Conservation (phyloP, 2,329 filamentous ascomycete genomes). For the Penicillium sp. region DNA sequence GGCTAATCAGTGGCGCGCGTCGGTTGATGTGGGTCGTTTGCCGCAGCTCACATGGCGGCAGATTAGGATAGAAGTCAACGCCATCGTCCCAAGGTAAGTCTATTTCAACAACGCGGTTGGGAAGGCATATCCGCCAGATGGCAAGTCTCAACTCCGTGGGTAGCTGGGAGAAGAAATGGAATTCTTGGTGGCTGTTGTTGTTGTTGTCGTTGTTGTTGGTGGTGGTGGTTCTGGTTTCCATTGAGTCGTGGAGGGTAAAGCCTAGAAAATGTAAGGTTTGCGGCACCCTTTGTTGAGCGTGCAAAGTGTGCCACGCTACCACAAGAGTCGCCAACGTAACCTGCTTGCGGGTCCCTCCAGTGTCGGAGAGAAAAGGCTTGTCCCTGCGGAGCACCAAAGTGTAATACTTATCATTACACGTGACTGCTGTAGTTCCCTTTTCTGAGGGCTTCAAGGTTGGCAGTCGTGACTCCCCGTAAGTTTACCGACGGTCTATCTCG, state of each 20-base stretch:
- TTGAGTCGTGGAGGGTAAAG: background rate
- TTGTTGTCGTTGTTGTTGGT: no score
- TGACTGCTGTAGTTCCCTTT: no score
- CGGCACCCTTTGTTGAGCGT: no score
- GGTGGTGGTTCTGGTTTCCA: background rate
- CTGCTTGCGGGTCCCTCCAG: no score
- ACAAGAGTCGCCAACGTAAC: no score
- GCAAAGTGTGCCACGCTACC: no score
- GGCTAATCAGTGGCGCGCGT: background rate
- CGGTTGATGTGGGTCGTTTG: background rate
- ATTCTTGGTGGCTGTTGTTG: background rate
- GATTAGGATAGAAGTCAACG: background rate
- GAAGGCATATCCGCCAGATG: slow-evolving; percentile 7
- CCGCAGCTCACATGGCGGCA: background rate
- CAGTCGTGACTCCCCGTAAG: no score
- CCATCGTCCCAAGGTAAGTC: background rate
- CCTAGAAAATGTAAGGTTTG: background rate
- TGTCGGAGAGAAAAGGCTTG: no score
- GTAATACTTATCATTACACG: no score
- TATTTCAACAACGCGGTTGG: background rate
- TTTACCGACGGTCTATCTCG: no score
- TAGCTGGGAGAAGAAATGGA: slow-evolving; percentile 5
- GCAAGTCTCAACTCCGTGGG: background rate
- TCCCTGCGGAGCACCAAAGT: no score
- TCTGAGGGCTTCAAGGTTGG: no score